Conservation (phyloP, 1,139 yeast genomes). For the Kodamaea derodonti region DNA sequence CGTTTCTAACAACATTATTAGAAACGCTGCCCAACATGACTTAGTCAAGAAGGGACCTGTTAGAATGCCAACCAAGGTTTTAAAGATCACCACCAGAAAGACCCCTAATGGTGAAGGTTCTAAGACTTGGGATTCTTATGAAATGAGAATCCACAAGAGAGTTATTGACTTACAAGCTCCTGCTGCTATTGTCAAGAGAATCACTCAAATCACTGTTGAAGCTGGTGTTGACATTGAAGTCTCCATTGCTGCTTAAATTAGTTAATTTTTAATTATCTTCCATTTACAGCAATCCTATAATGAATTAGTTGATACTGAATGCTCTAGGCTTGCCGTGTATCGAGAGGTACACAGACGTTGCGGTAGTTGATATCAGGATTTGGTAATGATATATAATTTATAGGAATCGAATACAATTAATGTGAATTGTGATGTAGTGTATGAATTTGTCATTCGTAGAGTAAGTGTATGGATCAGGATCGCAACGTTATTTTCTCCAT, state of each 20-base stretch:
- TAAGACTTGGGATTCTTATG: slow-evolving; percentile 99
- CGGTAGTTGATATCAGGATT: slow-evolving; percentile 61
- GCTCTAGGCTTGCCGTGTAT: slow-evolving; percentile 65
- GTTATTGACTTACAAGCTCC: slow-evolving; percentile 98
- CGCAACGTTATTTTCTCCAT: too few species aligned
- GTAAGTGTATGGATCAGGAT: too few species aligned
- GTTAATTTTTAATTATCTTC: not conserved
- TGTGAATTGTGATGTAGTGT: too few species aligned
- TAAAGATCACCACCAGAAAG: slow-evolving; percentile 99
- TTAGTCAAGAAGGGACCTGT: slow-evolving; percentile 97
- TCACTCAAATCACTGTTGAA: slow-evolving; percentile 86
- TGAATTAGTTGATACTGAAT: slow-evolving; percentile 22
- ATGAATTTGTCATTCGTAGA: too few species aligned
- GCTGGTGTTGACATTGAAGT: slow-evolving; percentile 41
- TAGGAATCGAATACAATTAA: slow-evolving; percentile 6
- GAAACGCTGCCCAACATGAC: slow-evolving; percentile 79
- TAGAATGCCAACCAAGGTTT: slow-evolving; percentile 99
- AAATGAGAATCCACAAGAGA: slow-evolving; percentile 99
- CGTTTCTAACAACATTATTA: slow-evolving; percentile 81
- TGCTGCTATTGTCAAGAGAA: slow-evolving; percentile 88
- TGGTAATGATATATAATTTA: slow-evolving; percentile 22
- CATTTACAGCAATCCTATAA: not conserved
- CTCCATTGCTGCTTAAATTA: slow-evolving; percentile 28
- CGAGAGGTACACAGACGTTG: slow-evolving; percentile 47
- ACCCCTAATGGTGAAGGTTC: slow-evolving; percentile 99